Percentiles rank a stretch among this genome's conserved stretches.
Conservation (phyloP, 768 basidiomycete species). For the Mycena maculata region DNA sequence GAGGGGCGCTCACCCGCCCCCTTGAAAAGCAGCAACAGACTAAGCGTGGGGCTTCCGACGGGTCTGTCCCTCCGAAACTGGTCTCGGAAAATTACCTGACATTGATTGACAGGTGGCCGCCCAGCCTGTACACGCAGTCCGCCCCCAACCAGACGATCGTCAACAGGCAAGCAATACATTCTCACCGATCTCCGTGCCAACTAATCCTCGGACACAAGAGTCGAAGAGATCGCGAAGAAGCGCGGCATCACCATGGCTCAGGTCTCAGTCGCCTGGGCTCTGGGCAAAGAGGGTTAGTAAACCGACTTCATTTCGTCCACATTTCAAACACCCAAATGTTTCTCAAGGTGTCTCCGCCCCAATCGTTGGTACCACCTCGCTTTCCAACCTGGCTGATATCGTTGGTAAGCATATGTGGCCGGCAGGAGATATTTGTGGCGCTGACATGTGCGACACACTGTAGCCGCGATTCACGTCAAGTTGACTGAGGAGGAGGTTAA, state of each 20-base stretch:
- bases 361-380: constrained; percentile 65
- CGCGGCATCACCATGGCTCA: constrained; percentile 68
- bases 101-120: not conserved
- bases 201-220: constrained; percentile 42
- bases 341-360: constrained; percentile 63
- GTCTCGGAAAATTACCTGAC: not conserved
- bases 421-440: not conserved
- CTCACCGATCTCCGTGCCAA: not conserved
- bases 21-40: constrained; percentile 43
- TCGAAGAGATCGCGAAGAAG: constrained; percentile 67
- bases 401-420: constrained; percentile 48
- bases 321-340: not conserved
- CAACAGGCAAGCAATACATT: constrained; percentile 7
- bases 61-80: constrained; percentile 30
- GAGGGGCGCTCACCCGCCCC: constrained; percentile 61
- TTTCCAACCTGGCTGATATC: constrained; percentile 62
- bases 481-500: constrained; percentile 24
- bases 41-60: constrained; percentile 50
- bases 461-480: constrained; percentile 20
- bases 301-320: not conserved
- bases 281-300: constrained; percentile 52
- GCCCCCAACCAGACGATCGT: constrained; percentile 25
- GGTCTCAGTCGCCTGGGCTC: constrained; percentile 63
- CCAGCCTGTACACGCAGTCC: constrained; percentile 28
- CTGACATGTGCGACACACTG: not conserved